Conservation (phyloP, 78 protist species). For the Dictyostelium citrinum region DNA sequence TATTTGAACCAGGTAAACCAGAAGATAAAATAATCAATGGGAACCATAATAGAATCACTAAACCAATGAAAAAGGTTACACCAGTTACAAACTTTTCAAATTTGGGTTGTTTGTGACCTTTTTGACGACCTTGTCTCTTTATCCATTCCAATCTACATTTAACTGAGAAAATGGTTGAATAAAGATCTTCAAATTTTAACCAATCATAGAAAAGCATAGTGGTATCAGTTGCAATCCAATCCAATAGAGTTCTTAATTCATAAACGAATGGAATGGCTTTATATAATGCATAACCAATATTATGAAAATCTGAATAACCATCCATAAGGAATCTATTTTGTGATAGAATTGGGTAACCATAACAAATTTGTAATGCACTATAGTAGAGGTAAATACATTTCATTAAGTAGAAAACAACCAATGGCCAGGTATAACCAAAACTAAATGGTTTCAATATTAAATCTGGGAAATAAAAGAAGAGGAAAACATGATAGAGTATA, state of each 20-base stretch:
- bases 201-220: conserved; percentile 79
- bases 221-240: conserved; percentile 88
- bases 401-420: conserved; percentile 61
- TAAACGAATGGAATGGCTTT: conserved; percentile 87
- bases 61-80: conserved; percentile 39
- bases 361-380: conserved; percentile 64
- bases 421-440: background rate
- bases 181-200: conserved; percentile 88
- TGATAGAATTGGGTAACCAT: conserved; percentile 53
- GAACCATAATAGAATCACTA: conserved; percentile 78
- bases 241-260: conserved; percentile 85
- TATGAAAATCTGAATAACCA: conserved; percentile 46
- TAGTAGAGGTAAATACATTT: conserved; percentile 31
- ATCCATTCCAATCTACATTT: conserved; percentile 64
- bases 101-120: conserved; percentile 78
- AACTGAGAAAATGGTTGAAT: conserved; percentile 58
- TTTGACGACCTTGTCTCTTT: conserved; percentile 59
- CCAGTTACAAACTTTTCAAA: conserved; percentile 76
- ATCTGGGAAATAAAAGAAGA: conserved; percentile 56
- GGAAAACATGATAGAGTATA: conserved; percentile 47
- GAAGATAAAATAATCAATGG: conserved; percentile 81
- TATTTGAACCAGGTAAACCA: conserved; percentile 61
- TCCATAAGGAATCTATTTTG: conserved; percentile 51
- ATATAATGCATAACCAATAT: conserved; percentile 61
- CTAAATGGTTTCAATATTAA: conserved; percentile 4